A percentile compares a stretch with the other conserved stretches of the same genome.
Evolutionary conservation across 345 rosid genomes (phyloP).

Genomic region (Stellera chamaejasme): DNA sequence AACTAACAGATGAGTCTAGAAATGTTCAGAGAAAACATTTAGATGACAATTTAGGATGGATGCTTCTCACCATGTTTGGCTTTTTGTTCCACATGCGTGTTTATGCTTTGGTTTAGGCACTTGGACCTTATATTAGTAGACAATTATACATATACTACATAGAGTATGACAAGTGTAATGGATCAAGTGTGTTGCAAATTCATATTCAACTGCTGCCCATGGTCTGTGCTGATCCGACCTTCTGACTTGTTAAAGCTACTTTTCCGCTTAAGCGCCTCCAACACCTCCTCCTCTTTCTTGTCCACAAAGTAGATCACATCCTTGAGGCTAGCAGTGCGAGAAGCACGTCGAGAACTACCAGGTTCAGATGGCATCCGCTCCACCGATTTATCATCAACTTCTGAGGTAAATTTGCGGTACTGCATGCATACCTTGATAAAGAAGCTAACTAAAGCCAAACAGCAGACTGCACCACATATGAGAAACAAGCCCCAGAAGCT

Average conservation of each 20-base stretch:
- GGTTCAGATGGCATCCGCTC: conserved; percentile 36
- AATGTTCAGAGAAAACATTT: too few relatives aligned
- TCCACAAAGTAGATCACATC: conserved; percentile 47
- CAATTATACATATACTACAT: too few relatives aligned
- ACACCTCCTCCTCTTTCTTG: conserved; percentile 43
- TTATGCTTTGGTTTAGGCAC: too few relatives aligned
- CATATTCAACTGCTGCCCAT: conserved; percentile 17
- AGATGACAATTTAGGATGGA: too few relatives aligned
- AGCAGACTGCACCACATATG: conserved; percentile 61
- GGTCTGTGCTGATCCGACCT: conserved; percentile 17
- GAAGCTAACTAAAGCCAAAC: conserved; percentile 44
- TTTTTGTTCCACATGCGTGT: too few relatives aligned
- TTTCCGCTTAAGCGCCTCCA: conserved; percentile 46
- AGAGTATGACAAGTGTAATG: too few relatives aligned
- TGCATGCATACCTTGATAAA: conserved; percentile 46
- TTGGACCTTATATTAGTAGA: too few relatives aligned
- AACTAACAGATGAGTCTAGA: too few relatives aligned
- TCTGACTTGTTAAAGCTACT: conserved; percentile 7
- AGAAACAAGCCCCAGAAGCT: conserved; percentile 96
- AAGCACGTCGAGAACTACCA: conserved; percentile 26
- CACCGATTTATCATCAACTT: conserved; percentile 19
- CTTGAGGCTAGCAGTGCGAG: conserved; percentile 41
- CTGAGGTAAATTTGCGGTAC: conserved; percentile 46
- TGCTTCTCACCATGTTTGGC: too few relatives aligned
- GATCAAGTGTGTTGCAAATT: conserved; percentile 10